phyloP scores from a whole-genome alignment of 2,329 filamentous ascomycete genomes.

The Ophiostoma quercus region DNA sequence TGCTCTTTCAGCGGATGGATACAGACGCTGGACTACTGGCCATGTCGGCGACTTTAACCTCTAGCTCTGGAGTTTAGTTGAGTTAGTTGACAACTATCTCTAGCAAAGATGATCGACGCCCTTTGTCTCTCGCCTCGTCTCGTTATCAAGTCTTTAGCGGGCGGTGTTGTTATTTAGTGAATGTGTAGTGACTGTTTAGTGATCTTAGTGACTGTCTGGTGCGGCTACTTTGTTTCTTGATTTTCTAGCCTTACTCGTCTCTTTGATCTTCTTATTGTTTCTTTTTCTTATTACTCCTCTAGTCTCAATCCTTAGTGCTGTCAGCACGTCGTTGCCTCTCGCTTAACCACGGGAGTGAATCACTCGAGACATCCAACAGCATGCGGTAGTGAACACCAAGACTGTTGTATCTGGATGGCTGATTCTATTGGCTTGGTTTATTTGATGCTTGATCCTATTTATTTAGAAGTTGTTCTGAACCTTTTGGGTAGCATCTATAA shows the following conservation, averaged over 20 bases:
- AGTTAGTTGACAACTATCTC: too few relatives aligned
- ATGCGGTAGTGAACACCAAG: not conserved
- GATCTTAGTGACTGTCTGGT: too few relatives aligned
- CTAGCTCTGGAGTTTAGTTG: not conserved
- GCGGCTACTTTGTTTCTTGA: not conserved
- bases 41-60: not conserved
- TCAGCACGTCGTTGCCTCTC: not conserved
- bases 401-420: not conserved
- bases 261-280: not conserved
- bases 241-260: not conserved
- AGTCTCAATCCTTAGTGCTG: not conserved
- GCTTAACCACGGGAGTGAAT: conserved; percentile 3
- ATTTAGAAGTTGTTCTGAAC: too few relatives aligned
- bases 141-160: not conserved
- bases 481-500: too few relatives aligned
- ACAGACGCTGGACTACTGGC: not conserved
- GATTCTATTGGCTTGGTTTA: not conserved
- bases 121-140: conserved; percentile 6
- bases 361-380: not conserved
- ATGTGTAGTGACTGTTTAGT: not conserved
- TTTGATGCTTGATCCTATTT: too few relatives aligned
- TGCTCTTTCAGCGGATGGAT: not conserved
- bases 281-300: not conserved
- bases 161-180: not conserved
- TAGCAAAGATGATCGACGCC: not conserved